Evolutionary conservation across 2,329 filamentous ascomycete genomes (phyloP), one percentile per base, ranked within the genome.

Genomic region (Paramyrothecium roridum): DNA sequence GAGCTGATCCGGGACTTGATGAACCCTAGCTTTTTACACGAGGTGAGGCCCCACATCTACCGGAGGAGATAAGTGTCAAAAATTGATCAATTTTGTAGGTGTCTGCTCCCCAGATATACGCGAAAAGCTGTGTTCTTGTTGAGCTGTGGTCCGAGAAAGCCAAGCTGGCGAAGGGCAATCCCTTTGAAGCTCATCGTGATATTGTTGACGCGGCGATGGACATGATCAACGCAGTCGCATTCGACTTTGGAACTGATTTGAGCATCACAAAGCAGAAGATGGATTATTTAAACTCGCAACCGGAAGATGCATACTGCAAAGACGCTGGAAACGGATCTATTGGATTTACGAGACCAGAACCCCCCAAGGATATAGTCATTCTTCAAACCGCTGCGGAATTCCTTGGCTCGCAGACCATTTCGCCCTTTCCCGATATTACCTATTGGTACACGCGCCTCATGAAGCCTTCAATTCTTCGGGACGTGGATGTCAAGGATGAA

Each of bases 1-100:
- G 61, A 63, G 4, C 26, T 63, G 23, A 46, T 63, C 2, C 52
- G 61, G 7, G 61, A 63, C 12, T 46, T 63, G 10, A 63, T 63
- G 61, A 59, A 54, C 0, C 40, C 49, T 3, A 54, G 17, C 1
- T 63, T 63, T 17, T 46, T 63, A 2, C 55, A 63, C 1, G 55
- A 63, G n/a, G 10, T 45, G 10, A 26, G 37, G 33, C 16, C 16
- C 8, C 54, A 55, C 2, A 58, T 3, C 19, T 16, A 3, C 45
- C 33, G 10, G 16, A 37, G n/a, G n/a, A 37, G 16, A 37, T 37
- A 37, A 37, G 8, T 16, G 10, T 16, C 8, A 16, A 10, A 8
- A 37, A 37, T 48, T 48, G 8, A 22, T 8, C 17, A 7, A 10
- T 16, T 26, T 8, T 13, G 21, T 23, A 33, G 21, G 48, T 50